Base-by-base conservation (phyloP, 176 grass and related monocot genomes). In the Oryza glaberrima region DNA sequence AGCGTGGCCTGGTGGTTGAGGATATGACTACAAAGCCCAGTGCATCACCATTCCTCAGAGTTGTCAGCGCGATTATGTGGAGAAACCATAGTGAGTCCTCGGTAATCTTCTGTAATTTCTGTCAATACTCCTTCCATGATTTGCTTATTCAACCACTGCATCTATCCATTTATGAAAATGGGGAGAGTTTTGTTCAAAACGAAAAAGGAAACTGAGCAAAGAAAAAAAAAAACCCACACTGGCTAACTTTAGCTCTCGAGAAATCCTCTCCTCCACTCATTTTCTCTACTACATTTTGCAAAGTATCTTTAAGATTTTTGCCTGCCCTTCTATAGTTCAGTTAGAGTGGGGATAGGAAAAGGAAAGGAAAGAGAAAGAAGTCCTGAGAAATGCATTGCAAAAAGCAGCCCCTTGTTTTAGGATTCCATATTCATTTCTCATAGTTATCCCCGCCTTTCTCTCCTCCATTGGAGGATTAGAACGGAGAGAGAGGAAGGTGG, bases 401-500 rank as follows among this genome's bases (percentile, higher is more conserved):
- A 77, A 75, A 44, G 44, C 56, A 67, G 6, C 47, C 74, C 46
- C 5, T 49, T 41, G 23, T 47, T 76, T 67, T 76, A 38, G 58
- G 58, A 61, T 69, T 86, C 45, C 72, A 36, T 72, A 45, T 82
- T 52, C 72, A 20, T 36, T 89, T 66, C 15, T 17, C 67, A 73
- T 38, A 43, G 61, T 67, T 28, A 66, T n/a, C 35, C 73, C 83
- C 58, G 65, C 73, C 79, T 86, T 82, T 76, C 88, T 86, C 78
- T 78, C 83, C 79, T 78, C 88, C 78, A 49, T 90, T 56, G 46
- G 65, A 72, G 30, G 72, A 81, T 76, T 30, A 52, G 43, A 86
- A 77, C 77, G 78, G 66, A 72, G 78, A 38, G 78, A 82, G 78
- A 74, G 78, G 67, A 78, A 90, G 83, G 68, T 90, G 78, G 83